A percentile compares a stretch with the other conserved stretches of the same genome.
Conservation (phyloP, 768 basidiomycete genomes). For the Tylopilus subfusipes region DNA sequence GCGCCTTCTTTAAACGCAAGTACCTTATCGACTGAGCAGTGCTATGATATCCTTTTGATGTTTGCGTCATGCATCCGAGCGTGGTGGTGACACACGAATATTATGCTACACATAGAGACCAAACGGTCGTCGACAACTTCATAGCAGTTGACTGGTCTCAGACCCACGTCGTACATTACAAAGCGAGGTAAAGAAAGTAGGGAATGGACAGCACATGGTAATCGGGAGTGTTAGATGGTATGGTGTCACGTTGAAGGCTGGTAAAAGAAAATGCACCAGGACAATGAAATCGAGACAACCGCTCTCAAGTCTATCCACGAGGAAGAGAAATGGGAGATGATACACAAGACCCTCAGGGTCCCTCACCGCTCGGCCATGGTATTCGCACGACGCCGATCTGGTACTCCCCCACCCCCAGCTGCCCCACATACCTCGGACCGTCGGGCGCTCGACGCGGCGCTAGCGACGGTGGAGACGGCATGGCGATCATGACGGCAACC, state of each 20-base stretch:
- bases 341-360: not conserved
- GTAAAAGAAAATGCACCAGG: not conserved
- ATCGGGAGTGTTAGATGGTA: not conserved
- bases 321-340: not conserved
- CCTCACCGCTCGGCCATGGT: slow-evolving; percentile 30
- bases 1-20: slow-evolving; percentile 94
- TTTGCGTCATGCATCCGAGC: not conserved
- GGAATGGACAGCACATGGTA: not conserved
- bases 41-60: slow-evolving; percentile 5
- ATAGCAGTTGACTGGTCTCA: not conserved
- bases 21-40: slow-evolving; percentile 76
- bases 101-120: not conserved
- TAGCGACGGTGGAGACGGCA: slow-evolving; percentile 35
- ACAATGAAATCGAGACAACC: not conserved
- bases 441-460: not conserved
- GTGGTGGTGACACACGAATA: not conserved
- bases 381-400: slow-evolving; percentile 44
- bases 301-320: not conserved
- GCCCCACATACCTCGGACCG: slow-evolving; percentile 2
- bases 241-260: not conserved
- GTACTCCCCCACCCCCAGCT: slow-evolving; percentile 31
- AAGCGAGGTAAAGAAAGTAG: not conserved
- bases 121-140: not conserved
- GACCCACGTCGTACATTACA: slow-evolving; percentile 11
- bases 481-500: slow-evolving; percentile 44